Percentiles rank a stretch among this genome's conserved stretches.
Evolutionary conservation across 177 flowering plant genomes (phyloP).

Genomic region (Viscum album): DNA sequence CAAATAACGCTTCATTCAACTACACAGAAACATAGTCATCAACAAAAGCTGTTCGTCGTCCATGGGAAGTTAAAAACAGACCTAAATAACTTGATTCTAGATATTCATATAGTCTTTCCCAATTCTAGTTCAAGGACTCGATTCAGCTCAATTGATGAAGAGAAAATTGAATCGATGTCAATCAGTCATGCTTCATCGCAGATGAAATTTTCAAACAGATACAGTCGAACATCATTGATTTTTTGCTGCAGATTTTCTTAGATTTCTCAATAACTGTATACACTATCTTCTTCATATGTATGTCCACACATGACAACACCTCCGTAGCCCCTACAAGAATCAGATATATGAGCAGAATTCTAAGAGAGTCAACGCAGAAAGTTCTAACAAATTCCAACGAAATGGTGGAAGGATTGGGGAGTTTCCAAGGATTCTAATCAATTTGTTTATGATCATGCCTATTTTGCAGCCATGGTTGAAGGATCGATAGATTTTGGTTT

Average conservation of each 20-base stretch:
- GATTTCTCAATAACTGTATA: constrained; percentile 33
- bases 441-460: too few relatives aligned
- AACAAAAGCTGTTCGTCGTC: too few relatives aligned
- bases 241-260: constrained; percentile 35
- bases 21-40: constrained; percentile 17
- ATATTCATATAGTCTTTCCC: too few relatives aligned
- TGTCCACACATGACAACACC: constrained; percentile 35
- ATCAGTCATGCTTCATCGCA: background rate
- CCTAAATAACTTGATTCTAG: too few relatives aligned
- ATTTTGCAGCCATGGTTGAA: background rate
- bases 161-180: too few relatives aligned
- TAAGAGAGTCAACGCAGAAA: too few relatives aligned
- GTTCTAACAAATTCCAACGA: background rate
- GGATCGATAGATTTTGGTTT: background rate
- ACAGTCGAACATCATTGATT: constrained; percentile 25
- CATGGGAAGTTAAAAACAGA: too few relatives aligned
- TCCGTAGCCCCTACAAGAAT: constrained; percentile 33
- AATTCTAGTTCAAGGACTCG: too few relatives aligned
- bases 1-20: constrained; percentile 39
- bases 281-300: constrained; percentile 41
- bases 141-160: too few relatives aligned
- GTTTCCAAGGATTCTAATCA: background rate
- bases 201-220: background rate
- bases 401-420: background rate
- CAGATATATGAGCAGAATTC: background rate